Conservation (phyloP, 2,329 filamentous ascomycete genomes). For the Sporothrix pallida region DNA sequence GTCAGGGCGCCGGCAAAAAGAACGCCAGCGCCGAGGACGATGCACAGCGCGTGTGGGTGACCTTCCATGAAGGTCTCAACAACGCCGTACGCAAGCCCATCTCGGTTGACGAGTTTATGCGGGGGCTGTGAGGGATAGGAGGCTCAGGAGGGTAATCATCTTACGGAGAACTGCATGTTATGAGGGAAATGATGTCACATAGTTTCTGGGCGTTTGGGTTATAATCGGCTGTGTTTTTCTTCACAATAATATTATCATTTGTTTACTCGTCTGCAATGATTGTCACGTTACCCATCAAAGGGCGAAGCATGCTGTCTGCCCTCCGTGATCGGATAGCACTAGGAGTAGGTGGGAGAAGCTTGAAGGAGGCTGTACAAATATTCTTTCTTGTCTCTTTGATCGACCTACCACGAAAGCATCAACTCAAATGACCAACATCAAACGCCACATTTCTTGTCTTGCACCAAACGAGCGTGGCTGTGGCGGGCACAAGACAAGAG, state of each 20-base stretch:
- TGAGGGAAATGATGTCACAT: background rate
- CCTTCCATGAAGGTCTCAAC: conserved; percentile 86
- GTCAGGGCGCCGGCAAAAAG: conserved; percentile 36
- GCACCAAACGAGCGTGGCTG: background rate
- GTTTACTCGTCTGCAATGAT: no score
- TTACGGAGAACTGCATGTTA: background rate
- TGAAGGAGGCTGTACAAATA: background rate
- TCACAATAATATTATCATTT: background rate
- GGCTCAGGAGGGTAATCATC: background rate
- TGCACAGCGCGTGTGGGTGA: conserved; percentile 77
- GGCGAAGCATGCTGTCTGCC: background rate
- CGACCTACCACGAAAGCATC: no score
- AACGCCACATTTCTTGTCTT: background rate
- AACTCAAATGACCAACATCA: background rate
- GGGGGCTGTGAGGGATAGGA: conserved; percentile 57
- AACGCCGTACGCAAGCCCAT: conserved; percentile 92
- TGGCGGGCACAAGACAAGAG: background rate
- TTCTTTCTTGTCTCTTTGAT: background rate
- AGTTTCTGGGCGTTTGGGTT: background rate
- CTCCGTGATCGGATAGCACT: background rate
- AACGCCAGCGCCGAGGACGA: conserved; percentile 39
- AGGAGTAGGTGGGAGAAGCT: background rate
- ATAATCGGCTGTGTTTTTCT: background rate
- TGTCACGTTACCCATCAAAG: background rate
- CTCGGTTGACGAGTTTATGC: conserved; percentile 77